Base-by-base conservation (phyloP, 2,329 filamentous ascomycete species). In the Botrytis sinoallii region DNA sequence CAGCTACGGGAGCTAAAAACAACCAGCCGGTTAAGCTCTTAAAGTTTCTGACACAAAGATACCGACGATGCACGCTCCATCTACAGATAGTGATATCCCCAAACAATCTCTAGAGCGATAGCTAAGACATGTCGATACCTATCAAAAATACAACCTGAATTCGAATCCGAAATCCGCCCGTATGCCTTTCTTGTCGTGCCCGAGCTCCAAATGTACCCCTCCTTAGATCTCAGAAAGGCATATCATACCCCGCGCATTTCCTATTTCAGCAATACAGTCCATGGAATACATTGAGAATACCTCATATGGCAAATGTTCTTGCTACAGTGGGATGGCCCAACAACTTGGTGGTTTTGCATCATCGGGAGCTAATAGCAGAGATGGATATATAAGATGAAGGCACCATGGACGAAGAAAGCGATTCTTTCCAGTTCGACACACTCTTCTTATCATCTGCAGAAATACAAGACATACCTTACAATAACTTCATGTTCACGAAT, bases 381-480 rank as follows among this genome's bases (percentile, higher is more conserved):
- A 68, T 22, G 59, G 44, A 61, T 68, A 75, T 72, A 67, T 71
- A 72, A 69, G 40, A 48, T 61, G 38, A 22, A 38, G 52, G 29
- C 29, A 29, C 2, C 48, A 74, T 64, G 48, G 42, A 76, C 75
- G 63, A 75, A 75, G 70, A 76, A 59, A 75, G 74, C 22, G 38
- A 74, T 65, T 59, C 70, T 74, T 73, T 76, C 75, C 76, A 75
- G 75, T 55, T 72, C 72, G 71, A 67, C 74, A 77, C 48, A 44
- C 52, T 44, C 38, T 65, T 42, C 71, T 75, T 64, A 71, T 75
- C 61, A 44, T 59, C 29, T 63, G 40, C 61, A 72, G 61, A 29
- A 67, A 76, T 66, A 60, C 70, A 70, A 74, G 59, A 38, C 40
- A 72, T 63, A 73, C 64, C 63, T 67, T 32, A 14, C 42, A 18